Base-by-base conservation (phyloP, 768 basidiomycete species). In the Tremella fuciformis region DNA sequence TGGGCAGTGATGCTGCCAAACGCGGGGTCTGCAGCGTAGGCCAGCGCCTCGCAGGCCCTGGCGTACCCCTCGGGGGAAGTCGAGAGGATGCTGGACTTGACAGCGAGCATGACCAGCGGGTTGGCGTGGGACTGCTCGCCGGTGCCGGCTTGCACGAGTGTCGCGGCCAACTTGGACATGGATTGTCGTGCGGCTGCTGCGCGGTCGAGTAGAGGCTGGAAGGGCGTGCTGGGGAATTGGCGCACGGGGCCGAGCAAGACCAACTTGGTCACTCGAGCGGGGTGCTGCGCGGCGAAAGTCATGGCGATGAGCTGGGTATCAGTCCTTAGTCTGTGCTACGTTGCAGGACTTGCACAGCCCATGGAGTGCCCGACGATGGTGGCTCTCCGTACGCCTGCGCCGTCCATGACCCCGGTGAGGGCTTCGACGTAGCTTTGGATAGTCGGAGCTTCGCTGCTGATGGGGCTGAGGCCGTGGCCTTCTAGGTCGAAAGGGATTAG, bases 61-160 rank as follows among this genome's bases (percentile, higher is more conserved):
- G 51, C 51, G 51, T 52, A 52, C 11, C 51, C 51, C 37, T 52
- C 51, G 13, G 51, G 11, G 34, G 26, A 19, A 8, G 24, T 52
- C 11, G 13, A 9, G 3, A 52, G 51, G 25, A 52, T 24, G 16
- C 25, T 34, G 16, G 25, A 18, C 26, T 40, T 24, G 24, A 52
- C 51, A 19, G 22, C 22, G 16, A 18, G 25, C 37, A n/a, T 52
- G 3, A 34, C 51, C 8, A 52, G 51, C 3, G 26, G 51, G 22
- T 52, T 37, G n/a, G 51, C 26, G 8, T 52, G 51, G n/a, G 51
- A 25, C 18, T 24, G 7, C 11, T 19, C n/a, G 22, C 25, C 26
- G 3, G 51, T 52, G 26, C 51, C 51, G n/a, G 34, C 51, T 19
- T 18, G 6, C 8, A 39, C 26, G 38, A 52, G 3, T 9, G 51